Evolutionary conservation across 2,329 filamentous ascomycete species (phyloP).

Genomic region (Xylariomycetidae sp.): DNA sequence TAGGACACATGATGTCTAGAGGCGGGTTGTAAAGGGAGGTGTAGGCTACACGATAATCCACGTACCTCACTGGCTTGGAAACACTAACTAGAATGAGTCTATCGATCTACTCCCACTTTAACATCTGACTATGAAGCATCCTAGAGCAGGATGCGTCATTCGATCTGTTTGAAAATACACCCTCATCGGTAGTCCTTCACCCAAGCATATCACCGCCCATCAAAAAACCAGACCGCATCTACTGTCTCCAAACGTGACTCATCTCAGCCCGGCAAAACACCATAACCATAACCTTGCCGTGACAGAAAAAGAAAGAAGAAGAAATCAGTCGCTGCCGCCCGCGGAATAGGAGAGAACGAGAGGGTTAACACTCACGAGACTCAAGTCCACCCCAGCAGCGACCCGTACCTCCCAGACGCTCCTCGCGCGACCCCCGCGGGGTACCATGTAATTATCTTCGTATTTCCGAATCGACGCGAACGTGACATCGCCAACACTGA

Average conservation of each 20-base stretch:
- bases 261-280: constrained; percentile 10
- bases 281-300: constrained; percentile 6
- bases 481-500: background rate
- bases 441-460: constrained; percentile 1
- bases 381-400: constrained; percentile 7
- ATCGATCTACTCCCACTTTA: background rate
- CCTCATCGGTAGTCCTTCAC: too few relatives aligned
- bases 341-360: too few relatives aligned
- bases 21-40: too few relatives aligned
- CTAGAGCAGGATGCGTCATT: too few relatives aligned
- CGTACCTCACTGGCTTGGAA: too few relatives aligned
- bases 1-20: too few relatives aligned
- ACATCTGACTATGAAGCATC: too few relatives aligned
- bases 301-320: background rate
- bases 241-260: constrained; percentile 6
- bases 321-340: too few relatives aligned
- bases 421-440: constrained; percentile 1
- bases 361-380: constrained; percentile 7
- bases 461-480: constrained; percentile 7
- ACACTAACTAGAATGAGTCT: background rate
- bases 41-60: too few relatives aligned
- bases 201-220: background rate
- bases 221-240: background rate
- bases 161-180: too few relatives aligned
- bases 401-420: constrained; percentile 7